A percentile compares a stretch with the other conserved stretches of the same genome.
These are phyloP conservation scores for Ustilago cynodontis DNA, from an alignment of 1,284 basidiomycete genomes.

Conservation along the genomic window DNA sequence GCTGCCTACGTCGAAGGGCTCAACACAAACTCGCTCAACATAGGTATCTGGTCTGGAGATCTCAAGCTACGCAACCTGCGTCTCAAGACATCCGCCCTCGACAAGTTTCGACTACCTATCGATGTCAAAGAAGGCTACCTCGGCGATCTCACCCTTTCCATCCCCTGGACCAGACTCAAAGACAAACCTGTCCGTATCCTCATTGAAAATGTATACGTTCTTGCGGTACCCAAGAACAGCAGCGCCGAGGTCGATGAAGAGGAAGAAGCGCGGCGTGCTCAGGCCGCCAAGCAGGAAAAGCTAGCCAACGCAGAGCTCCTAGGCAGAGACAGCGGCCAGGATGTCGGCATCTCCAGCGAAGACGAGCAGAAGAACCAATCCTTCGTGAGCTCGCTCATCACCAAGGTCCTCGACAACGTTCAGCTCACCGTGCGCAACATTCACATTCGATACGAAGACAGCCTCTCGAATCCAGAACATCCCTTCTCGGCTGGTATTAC, in stretches of 20 bases:
- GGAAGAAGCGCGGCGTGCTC: conserved; percentile 85
- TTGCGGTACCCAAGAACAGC: conserved; percentile 86
- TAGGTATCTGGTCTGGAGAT: conserved; percentile 94
- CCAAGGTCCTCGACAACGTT: conserved; percentile 95
- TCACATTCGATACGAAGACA: conserved; percentile 91
- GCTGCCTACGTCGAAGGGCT: conserved; percentile 97
- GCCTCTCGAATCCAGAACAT: conserved; percentile 92
- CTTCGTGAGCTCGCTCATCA: conserved; percentile 84
- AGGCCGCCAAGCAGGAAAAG: conserved; percentile 89
- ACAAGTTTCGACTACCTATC: conserved; percentile 95
- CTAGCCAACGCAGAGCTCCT: conserved; percentile 89
- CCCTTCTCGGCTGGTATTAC: conserved; percentile 95
- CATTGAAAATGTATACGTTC: conserved; percentile 93
- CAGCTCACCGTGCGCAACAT: conserved; percentile 83
- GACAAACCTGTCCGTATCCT: conserved; percentile 92
- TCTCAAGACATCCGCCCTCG: conserved; percentile 92
- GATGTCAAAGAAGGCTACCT: conserved; percentile 94
- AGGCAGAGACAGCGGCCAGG: conserved; percentile 42
- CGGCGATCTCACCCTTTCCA: conserved; percentile 88
- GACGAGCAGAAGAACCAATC: conserved; percentile 83
- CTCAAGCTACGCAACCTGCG: conserved; percentile 81
- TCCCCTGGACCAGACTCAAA: conserved; percentile 96
- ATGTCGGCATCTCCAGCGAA: conserved; percentile 71
- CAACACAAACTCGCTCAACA: conserved; percentile 92
- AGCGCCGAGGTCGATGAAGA: conserved; percentile 79